Evolutionary conservation across 192 early-diverging fungal genomes (phyloP), one percentile per base, ranked within the genome.

Genomic region (Linderina pennispora): DNA sequence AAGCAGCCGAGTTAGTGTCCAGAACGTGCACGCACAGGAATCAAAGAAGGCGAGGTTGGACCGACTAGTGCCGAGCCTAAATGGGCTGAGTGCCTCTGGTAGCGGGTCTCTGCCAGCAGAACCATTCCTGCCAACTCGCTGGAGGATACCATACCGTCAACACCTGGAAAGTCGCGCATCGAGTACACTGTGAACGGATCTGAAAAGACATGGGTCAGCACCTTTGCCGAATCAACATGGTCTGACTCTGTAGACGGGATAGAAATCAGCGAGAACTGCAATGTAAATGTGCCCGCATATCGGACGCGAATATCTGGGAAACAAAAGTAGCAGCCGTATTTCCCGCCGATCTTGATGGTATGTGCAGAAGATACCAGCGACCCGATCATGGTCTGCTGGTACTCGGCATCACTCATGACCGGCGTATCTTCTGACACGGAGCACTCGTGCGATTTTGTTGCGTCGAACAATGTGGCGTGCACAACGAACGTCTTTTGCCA

Each of bases 121-220:
- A n/a, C n/a, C n/a, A n/a, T n/a, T n/a, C n/a, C n/a, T n/a, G n/a
- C n/a, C n/a, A n/a, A n/a, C n/a, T n/a, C n/a, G n/a, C n/a, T n/a
- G n/a, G n/a, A n/a, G n/a, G n/a, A n/a, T n/a, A n/a, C n/a, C n/a
- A n/a, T n/a, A n/a, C n/a, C 49, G 19, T 54, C 63, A 5, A 61
- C 51, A 11, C 70, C 70, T 0, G 70, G 70, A 26, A 66, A 74
- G 10, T 74, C 63, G 36, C 40, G 62, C 7, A n/a, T 8, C 16
- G 58, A 36, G 39, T 55, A 66, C 1, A 74, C 63, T 0, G 47
- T 53, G 31, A 74, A 62, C 5, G 47, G 36, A 0, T 53, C 40
- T 8, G 70, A 58, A 21, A 49, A 36, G 13, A 53, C 48, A n/a
- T 50, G 28, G 4, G 21, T 28, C 9, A 62, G 42, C 3, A 53